These are phyloP conservation scores for Mycena venus DNA, from an alignment of 768 basidiomycete genomes.

Conservation along the genomic window DNA sequence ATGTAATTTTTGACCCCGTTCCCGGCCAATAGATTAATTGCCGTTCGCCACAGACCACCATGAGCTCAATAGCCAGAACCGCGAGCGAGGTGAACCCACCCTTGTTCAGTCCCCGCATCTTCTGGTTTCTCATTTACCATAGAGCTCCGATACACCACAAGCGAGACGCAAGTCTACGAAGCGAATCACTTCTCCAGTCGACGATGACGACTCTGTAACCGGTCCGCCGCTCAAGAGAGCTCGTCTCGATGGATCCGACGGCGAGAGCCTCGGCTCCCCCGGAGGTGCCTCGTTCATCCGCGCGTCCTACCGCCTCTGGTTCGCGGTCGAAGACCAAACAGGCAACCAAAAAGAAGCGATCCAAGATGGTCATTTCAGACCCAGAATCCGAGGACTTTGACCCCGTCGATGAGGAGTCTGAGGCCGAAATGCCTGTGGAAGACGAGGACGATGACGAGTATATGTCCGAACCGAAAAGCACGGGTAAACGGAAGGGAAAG, in stretches of 20 bases:
- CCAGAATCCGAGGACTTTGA: slow-evolving; percentile 41
- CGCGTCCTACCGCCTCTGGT: slow-evolving; percentile 7
- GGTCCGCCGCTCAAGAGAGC: slow-evolving; percentile 23
- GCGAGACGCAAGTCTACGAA: slow-evolving; percentile 40
- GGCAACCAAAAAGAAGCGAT: slow-evolving; percentile 10
- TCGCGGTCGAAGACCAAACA: slow-evolving; percentile 18
- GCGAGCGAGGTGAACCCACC: slow-evolving; percentile 26
- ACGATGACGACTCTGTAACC: slow-evolving; percentile 45
- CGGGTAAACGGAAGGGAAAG: slow-evolving; percentile 45
- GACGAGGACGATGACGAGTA: slow-evolving; percentile 41
- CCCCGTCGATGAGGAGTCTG: slow-evolving; percentile 30
- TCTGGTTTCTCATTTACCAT: slow-evolving; percentile 19
- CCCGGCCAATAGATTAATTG: not conserved
- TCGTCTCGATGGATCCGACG: slow-evolving; percentile 24
- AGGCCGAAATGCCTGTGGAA: slow-evolving; percentile 30
- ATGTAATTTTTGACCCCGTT: slow-evolving; percentile 9
- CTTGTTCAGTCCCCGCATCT: slow-evolving; percentile 2
- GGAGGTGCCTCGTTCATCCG: not conserved
- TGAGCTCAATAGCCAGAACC: slow-evolving; percentile 6
- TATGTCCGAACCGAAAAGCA: slow-evolving; percentile 33
- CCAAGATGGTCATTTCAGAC: slow-evolving; percentile 36
- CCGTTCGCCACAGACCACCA: not conserved
- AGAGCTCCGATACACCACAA: slow-evolving; percentile 28
- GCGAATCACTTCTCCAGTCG: slow-evolving; percentile 44
- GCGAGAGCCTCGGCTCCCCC: not conserved